Base-by-base conservation (phyloP, 495 filamentous ascomycete species). In the Cryomyces minteri region DNA sequence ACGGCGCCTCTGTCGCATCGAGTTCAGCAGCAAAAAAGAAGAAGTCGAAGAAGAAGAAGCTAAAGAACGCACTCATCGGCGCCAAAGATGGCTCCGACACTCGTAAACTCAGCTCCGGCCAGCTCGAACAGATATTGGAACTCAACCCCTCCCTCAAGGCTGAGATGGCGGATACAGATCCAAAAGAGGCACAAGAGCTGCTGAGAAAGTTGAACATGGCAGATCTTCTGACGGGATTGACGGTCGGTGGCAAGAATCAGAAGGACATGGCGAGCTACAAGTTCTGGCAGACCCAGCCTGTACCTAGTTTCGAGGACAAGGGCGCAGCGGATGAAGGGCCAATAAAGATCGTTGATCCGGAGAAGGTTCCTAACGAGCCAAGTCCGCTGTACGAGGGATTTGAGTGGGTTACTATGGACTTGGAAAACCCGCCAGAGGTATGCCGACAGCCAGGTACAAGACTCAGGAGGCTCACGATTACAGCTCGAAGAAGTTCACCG, bases 271-370 rank as follows among this genome's bases (percentile, higher is more conserved):
- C 76, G 4, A 79, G 79, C 31, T 94, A 95, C 70, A 94, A 92
- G 62, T 98, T 98, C 63, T 98, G 90, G 90, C 77, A 82, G 58
- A 96, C 90, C 32, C 90, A 98, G 59, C 90, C 90, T 0, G 90
- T 98, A 31, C 82, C 84, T 7, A 76, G 77, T 46, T 94, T 95
- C 51, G 57, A 55, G 44, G 56, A 63, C 39, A 31, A 51, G 39
- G 53, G 60, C 31, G 51, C 60, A 14, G 51, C 64, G 39, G 51
- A 61, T 25, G 76, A 81, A 42, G 78, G 78, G 0, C 70, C 74
- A 1, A 82, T 82, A 56, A 74, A 78, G 62, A 65, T 65, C 7
- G 82, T 88, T 53, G 77, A 84, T 49, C 73, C 82, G 3, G 80
- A 82, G 45, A 72, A 78, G 47, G 80, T 93, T 11, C 66, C 78